These are phyloP conservation scores for Colletotrichum sp. DNA, from an alignment of 2,329 filamentous ascomycete genomes.

Conservation along the genomic window DNA sequence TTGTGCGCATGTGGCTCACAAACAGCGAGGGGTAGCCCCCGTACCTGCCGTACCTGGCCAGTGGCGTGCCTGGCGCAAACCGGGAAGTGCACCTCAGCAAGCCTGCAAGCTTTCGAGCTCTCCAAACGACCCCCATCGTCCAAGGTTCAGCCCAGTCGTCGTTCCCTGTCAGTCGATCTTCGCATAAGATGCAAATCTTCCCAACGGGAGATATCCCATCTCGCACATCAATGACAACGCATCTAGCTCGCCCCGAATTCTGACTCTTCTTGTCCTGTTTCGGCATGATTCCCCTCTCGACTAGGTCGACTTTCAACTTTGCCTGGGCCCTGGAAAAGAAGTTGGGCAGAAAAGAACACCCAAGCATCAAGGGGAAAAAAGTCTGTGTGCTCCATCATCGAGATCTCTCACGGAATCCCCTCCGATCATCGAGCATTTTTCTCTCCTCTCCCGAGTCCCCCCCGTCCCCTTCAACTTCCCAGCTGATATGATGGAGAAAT, in stretches of 20 bases:
- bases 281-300: not conserved
- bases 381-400: conserved; percentile 3
- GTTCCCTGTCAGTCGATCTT: conserved; percentile 19
- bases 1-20: conserved; percentile 11
- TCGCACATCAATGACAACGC: conserved; percentile 20
- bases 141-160: conserved; percentile 19
- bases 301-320: not conserved
- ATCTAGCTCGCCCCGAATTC: conserved; percentile 14
- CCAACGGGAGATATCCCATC: conserved; percentile 22
- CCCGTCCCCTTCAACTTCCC: not conserved
- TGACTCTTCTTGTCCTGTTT: conserved; percentile 3
- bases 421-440: not conserved
- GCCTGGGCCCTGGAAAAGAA: not conserved
- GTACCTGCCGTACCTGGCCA: not conserved
- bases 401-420: conserved; percentile 11
- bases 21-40: not conserved
- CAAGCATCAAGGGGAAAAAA: not conserved
- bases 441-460: not conserved
- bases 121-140: not conserved
- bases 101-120: not conserved
- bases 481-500: conserved; percentile 3
- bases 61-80: not conserved
- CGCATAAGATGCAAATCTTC: conserved; percentile 22
- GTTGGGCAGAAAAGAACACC: not conserved
- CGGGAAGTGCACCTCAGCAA: not conserved